Base-by-base conservation (phyloP, 257 asterid genomes). In the Solanum rostratum region DNA sequence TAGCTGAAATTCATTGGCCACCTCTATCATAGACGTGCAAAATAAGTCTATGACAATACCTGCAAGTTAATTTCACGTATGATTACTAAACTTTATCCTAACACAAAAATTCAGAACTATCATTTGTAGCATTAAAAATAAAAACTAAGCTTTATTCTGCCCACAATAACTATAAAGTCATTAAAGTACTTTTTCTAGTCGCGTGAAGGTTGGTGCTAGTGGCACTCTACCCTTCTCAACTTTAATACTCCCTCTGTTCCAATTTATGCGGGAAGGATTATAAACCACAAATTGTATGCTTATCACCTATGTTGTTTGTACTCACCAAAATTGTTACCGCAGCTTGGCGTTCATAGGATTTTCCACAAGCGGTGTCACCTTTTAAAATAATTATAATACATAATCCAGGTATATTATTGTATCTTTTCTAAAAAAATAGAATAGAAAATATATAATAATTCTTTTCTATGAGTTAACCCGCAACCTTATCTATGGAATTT, bases 21-120 rank as follows among this genome's bases (percentile, higher is more conserved):
- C 89, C 6, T 89, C 91, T 7, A 87, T 76, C 91, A 89, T 84
- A 13, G 70, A 0, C 1, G 87, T 84, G 62, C 88, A 87, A 10
- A 89, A 82, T 85, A 82, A 29, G 81, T 65, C 81, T 10, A 71
- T 59, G 12, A 57, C 80, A n/a, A 85, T 50, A n/a, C 86, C 83
- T 19, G 60, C 62, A 1, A 7, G 52, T 70, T 39, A 69, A 69
- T 69, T 9, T 69, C 78, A 33, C 78, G 2, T 68, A 37, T 33
- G 37, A 18, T 68, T 68, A 68, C 27, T 37, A 20, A 37, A 37
- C 29, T 33, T 37, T 37, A 68, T 20, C 5, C 50, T 2, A 68
- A 68, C 50, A 30, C 74, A 3, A 66, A 29, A 65, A 30, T 66
- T 30, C 74, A 66, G 7, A 66, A 66, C 74, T 66, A 66, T 16